Evolutionary conservation across 495 filamentous ascomycete species (phyloP).

Genomic region (Penicillium arizonense): DNA sequence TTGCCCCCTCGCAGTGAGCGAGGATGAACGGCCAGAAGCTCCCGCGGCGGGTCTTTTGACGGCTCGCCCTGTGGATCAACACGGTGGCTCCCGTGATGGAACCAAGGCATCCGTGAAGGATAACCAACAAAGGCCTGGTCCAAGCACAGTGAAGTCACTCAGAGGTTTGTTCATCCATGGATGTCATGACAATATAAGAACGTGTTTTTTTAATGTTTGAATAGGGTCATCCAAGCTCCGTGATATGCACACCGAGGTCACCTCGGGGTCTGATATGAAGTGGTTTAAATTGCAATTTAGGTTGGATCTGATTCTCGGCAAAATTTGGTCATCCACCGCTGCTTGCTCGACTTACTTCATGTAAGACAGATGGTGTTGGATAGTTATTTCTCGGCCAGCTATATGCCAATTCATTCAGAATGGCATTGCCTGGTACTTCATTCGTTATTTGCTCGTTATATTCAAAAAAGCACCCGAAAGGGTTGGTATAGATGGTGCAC

Average conservation of each 20-base stretch:
- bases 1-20: conserved; percentile 83
- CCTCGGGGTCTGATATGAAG: conserved; percentile 28
- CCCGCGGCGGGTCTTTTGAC: conserved; percentile 60
- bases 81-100: conserved; percentile 36
- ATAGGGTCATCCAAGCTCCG: conserved; percentile 49
- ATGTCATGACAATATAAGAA: background rate
- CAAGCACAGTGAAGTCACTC: conserved; percentile 37
- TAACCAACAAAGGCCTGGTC: conserved; percentile 28
- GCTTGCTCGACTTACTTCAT: conserved; percentile 19
- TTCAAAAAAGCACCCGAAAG: conserved; percentile 13
- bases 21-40: conserved; percentile 78
- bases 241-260: conserved; percentile 29
- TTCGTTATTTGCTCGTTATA: conserved; percentile 19
- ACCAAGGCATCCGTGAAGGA: conserved; percentile 34
- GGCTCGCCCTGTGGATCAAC: conserved; percentile 50
- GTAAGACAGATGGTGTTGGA: conserved; percentile 21
- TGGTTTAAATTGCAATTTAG: conserved; percentile 34
- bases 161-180: conserved; percentile 28
- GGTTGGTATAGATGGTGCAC: conserved; percentile 7
- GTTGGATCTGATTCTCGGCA: conserved; percentile 33
- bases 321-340: conserved; percentile 24
- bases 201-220: background rate
- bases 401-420: conserved; percentile 15
- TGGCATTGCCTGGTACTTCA: conserved; percentile 13
- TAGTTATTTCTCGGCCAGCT: conserved; percentile 18